Percentiles rank a stretch among this genome's conserved stretches.
Conservation (phyloP, 2,329 filamentous ascomycete species). For the Fonsecaea pugnacius region DNA sequence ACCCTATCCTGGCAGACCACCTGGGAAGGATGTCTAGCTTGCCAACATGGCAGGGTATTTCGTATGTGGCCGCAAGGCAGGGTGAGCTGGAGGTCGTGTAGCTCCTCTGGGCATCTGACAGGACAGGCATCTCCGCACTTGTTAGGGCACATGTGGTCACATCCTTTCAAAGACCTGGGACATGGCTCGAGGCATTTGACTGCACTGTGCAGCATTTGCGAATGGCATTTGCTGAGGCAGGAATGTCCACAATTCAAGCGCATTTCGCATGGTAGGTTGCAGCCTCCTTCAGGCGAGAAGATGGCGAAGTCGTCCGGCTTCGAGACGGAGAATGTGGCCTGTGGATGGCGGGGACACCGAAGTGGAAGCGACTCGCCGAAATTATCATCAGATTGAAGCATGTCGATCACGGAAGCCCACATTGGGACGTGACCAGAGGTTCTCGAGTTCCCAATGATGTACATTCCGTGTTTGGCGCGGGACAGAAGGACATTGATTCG, state of each 20-base stretch:
- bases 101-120: slow-evolving; percentile 34
- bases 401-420: slow-evolving; percentile 42
- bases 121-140: slow-evolving; percentile 49
- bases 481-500: slow-evolving; percentile 67
- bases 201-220: slow-evolving; percentile 48
- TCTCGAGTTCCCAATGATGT: slow-evolving; percentile 68
- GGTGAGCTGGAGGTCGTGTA: slow-evolving; percentile 29
- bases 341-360: slow-evolving; percentile 64
- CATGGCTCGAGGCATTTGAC: slow-evolving; percentile 51
- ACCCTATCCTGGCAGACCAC: slow-evolving; percentile 54
- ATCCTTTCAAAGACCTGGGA: slow-evolving; percentile 42
- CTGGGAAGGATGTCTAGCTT: slow-evolving; percentile 49
- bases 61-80: slow-evolving; percentile 44
- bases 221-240: slow-evolving; percentile 53
- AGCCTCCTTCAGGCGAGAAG: slow-evolving; percentile 66
- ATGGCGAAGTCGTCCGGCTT: slow-evolving; percentile 62
- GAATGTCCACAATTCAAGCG: slow-evolving; percentile 52
- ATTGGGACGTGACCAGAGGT: slow-evolving; percentile 58
- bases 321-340: slow-evolving; percentile 57
- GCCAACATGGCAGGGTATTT: slow-evolving; percentile 42
- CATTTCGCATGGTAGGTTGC: slow-evolving; percentile 54
- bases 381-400: slow-evolving; percentile 53
- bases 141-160: slow-evolving; percentile 49
- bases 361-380: slow-evolving; percentile 60
- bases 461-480: slow-evolving; percentile 71